Evolutionary conservation across 2,329 filamentous ascomycete species (phyloP).

Genomic region (Scolecobasidium constrictum): DNA sequence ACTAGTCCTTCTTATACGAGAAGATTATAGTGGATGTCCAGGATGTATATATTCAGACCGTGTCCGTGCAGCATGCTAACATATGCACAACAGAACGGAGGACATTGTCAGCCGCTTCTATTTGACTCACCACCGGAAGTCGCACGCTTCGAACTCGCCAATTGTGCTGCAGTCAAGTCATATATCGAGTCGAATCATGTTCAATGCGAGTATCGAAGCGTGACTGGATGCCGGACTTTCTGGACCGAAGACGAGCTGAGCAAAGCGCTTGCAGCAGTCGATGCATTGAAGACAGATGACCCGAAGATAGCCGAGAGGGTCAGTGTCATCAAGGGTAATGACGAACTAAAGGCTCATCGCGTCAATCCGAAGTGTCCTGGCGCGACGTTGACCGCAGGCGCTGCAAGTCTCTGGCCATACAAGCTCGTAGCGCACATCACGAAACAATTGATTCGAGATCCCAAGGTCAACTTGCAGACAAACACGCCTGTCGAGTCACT

Average conservation of each 20-base stretch:
- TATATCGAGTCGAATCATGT: conserved; percentile 49
- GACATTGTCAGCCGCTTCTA: conserved; percentile 63
- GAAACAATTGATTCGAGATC: conserved; percentile 42
- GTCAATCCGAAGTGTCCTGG: conserved; percentile 45
- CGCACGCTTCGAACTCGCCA: conserved; percentile 61
- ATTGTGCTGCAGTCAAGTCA: conserved; percentile 48
- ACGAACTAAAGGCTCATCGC: background rate
- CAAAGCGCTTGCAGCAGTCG: conserved; percentile 40
- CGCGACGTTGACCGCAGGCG: conserved; percentile 52
- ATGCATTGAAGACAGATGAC: conserved; percentile 36
- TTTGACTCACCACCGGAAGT: conserved; percentile 51
- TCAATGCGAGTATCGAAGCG: conserved; percentile 57
- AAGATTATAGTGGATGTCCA: background rate
- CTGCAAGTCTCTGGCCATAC: conserved; percentile 70
- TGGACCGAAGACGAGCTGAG: conserved; percentile 46
- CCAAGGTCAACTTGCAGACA: conserved; percentile 61
- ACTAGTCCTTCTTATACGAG: background rate
- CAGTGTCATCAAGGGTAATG: conserved; percentile 24
- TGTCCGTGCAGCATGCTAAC: too few relatives aligned
- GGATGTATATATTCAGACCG: too few relatives aligned
- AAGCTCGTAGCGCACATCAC: conserved; percentile 68
- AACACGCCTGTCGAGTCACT: conserved; percentile 48
- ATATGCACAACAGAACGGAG: conserved; percentile 38
- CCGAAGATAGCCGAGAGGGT: conserved; percentile 45
- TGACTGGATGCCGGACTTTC: conserved; percentile 54